Evolutionary conservation across 106 monocot species (phyloP).

Genomic region (Vanilla planifolia): DNA sequence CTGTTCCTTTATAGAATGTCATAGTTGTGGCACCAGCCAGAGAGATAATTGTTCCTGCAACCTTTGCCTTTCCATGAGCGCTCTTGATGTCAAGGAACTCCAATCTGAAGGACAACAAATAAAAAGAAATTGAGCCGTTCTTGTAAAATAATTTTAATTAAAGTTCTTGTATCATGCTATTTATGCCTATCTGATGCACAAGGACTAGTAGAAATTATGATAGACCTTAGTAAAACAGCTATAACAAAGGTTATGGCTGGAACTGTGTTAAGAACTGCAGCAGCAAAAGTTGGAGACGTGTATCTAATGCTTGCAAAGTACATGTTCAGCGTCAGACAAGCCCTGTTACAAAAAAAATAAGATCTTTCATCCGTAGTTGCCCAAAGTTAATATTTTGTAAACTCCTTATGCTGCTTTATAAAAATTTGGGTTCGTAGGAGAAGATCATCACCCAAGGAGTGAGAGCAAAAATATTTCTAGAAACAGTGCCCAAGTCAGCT

Average conservation of each 20-base stretch:
- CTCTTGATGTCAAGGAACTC: conserved; percentile 56
- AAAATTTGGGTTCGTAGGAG: neutral
- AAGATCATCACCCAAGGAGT: conserved; percentile 53
- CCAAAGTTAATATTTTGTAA: neutral
- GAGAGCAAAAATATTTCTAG: conserved; percentile 78
- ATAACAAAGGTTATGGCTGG: conserved; percentile 81
- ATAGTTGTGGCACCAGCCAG: conserved; percentile 74
- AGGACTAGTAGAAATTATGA: neutral
- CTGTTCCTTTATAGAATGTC: conserved; percentile 79
- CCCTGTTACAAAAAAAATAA: conserved; percentile 32
- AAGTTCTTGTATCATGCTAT: neutral
- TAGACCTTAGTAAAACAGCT: conserved; percentile 64
- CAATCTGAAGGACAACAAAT: conserved; percentile 30
- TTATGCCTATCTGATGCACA: too few species aligned
- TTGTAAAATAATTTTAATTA: too few species aligned
- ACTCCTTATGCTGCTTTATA: too few species aligned
- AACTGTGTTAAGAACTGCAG: conserved; percentile 80
- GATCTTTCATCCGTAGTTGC: neutral
- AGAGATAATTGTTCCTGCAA: conserved; percentile 63
- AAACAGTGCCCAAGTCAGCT: conserved; percentile 77
- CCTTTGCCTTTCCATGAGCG: conserved; percentile 60
- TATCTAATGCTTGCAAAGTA: conserved; percentile 83
- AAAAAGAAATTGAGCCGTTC: neutral
- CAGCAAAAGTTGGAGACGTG: conserved; percentile 71
- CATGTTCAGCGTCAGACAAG: conserved; percentile 79